Conservation (phyloP, 495 filamentous ascomycete species). For the Xylaria sp. region DNA sequence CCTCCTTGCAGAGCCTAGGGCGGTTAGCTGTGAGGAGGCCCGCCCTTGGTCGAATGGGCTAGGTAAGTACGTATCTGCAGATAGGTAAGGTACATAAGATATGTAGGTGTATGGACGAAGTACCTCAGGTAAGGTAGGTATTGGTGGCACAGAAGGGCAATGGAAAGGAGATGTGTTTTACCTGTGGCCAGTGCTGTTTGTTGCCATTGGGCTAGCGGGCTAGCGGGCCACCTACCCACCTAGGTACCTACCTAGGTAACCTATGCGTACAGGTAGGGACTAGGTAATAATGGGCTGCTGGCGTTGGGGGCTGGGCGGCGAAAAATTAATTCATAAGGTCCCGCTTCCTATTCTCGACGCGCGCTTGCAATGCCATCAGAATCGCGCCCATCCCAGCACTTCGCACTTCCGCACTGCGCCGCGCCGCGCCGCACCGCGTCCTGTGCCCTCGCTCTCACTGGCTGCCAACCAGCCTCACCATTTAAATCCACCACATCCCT, state of each 20-base stretch:
- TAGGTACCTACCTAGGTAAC: too few species aligned
- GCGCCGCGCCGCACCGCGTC: too few species aligned
- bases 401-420: too few species aligned
- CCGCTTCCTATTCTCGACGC: constrained; percentile 14
- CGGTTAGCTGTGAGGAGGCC: constrained; percentile 10
- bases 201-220: not conserved
- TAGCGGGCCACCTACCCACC: not conserved
- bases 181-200: not conserved
- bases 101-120: too few species aligned
- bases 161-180: constrained; percentile 7
- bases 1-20: constrained; percentile 16
- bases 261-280: not conserved
- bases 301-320: not conserved
- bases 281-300: too few species aligned
- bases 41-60: constrained; percentile 10
- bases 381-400: constrained; percentile 15
- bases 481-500: constrained; percentile 12
- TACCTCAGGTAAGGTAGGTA: not conserved
- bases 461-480: constrained; percentile 7
- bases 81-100: not conserved
- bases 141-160: not conserved
- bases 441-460: constrained; percentile 19
- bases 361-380: constrained; percentile 13
- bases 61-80: too few species aligned
- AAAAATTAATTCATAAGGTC: constrained; percentile 11